Conservation (phyloP, 768 basidiomycete genomes). For the Rhodotorula sphaerocarpa region DNA sequence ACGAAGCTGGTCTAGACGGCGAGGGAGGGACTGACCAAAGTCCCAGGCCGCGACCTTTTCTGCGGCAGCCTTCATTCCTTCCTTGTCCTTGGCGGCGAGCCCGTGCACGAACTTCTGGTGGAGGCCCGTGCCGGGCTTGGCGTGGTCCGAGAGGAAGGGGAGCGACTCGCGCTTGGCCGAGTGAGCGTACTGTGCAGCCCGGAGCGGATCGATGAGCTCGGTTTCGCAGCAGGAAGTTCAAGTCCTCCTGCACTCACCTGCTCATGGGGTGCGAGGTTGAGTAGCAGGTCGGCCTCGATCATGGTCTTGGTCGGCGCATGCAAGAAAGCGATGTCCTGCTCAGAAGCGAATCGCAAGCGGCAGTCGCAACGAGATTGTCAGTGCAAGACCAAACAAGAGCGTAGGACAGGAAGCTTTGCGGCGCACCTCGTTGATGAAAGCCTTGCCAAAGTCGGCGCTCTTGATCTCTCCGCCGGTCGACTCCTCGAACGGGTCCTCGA, state of each 20-base stretch:
- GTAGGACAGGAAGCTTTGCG: no score
- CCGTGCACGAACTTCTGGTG: slow-evolving; percentile 40
- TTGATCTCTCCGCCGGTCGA: slow-evolving; percentile 40
- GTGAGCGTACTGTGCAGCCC: slow-evolving; percentile 40
- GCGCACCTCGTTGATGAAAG: slow-evolving; percentile 19
- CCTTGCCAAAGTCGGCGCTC: slow-evolving; percentile 14
- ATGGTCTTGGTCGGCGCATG: slow-evolving; percentile 64
- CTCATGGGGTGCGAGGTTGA: slow-evolving; percentile 72
- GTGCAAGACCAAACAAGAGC: not conserved
- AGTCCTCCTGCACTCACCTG: slow-evolving; percentile 48
- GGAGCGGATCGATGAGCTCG: slow-evolving; percentile 26
- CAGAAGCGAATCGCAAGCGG: slow-evolving; percentile 50
- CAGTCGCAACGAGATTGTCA: slow-evolving; percentile 44
- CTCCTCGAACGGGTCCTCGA: slow-evolving; percentile 19
- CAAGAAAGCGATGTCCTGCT: slow-evolving; percentile 76
- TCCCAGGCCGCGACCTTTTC: slow-evolving; percentile 64
- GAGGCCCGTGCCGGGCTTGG: slow-evolving; percentile 39
- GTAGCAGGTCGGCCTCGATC: slow-evolving; percentile 70
- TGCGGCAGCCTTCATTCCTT: slow-evolving; percentile 56
- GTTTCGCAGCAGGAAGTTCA: not conserved
- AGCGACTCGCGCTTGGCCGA: slow-evolving; percentile 26
- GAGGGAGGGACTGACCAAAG: no score
- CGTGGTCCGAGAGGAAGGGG: slow-evolving; percentile 23
- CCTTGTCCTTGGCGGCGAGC: slow-evolving; percentile 41
- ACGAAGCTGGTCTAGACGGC: no score